phyloP scores from a whole-genome alignment of 2,329 filamentous ascomycete species.

The Sphaerostilbella broomeana region DNA sequence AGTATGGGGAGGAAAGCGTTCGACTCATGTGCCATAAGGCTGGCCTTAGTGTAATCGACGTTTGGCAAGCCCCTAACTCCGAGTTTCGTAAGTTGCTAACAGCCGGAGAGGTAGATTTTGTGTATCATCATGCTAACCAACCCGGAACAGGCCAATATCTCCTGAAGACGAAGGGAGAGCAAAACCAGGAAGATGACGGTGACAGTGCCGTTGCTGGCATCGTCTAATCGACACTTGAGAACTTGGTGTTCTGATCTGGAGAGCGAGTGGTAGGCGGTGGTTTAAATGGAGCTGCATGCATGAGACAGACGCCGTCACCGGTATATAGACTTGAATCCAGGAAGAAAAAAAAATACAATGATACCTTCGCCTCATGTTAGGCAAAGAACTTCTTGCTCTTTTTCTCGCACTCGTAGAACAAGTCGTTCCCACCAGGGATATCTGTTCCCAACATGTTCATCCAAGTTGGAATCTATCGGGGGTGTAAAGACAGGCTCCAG shows the following conservation, averaged over 20 bases:
- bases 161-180: constrained; percentile 25
- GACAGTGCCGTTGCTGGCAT: constrained; percentile 33
- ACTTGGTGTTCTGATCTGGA: background rate
- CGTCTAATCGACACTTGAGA: background rate
- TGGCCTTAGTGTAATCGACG: constrained; percentile 29
- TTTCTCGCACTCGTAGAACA: constrained; percentile 25
- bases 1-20: constrained; percentile 32
- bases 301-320: background rate
- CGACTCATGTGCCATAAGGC: constrained; percentile 34
- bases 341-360: too few relatives aligned
- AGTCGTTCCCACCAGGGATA: constrained; percentile 36
- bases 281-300: background rate
- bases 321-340: constrained; percentile 3
- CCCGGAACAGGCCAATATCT: constrained; percentile 31
- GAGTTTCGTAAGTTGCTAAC: constrained; percentile 31
- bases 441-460: constrained; percentile 24
- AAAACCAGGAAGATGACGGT: constrained; percentile 28
- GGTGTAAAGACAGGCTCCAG: constrained; percentile 18
- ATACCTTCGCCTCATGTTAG: constrained; percentile 26
- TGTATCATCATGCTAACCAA: constrained; percentile 13
- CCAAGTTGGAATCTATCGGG: constrained; percentile 13
- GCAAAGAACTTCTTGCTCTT: constrained; percentile 31
- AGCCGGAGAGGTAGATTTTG: constrained; percentile 1
- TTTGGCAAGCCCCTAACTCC: constrained; percentile 32
- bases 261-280: background rate